These are phyloP conservation scores for Teunomyces atbi DNA, from an alignment of 805 yeast genomes.

Conservation along the genomic window DNA sequence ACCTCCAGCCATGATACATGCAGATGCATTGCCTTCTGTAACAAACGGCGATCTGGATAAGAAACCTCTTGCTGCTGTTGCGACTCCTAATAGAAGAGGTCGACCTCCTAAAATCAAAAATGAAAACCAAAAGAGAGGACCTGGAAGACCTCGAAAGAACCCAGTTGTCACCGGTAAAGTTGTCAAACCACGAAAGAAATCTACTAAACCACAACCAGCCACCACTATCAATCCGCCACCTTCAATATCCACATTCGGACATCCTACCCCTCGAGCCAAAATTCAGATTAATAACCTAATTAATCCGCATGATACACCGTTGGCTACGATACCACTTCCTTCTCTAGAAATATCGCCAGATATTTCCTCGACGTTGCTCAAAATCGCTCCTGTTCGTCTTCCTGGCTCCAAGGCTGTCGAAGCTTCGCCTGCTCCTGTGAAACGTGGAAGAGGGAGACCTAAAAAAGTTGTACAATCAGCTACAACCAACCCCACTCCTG, in stretches of 20 bases:
- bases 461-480: background rate
- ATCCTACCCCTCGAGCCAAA: background rate
- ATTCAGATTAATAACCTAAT: background rate
- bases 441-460: constrained; percentile 1
- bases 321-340: background rate
- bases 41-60: too few relatives aligned
- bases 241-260: background rate
- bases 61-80: too few relatives aligned
- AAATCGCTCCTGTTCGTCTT: background rate
- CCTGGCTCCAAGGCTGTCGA: background rate
- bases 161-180: background rate
- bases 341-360: background rate
- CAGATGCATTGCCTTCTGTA: background rate
- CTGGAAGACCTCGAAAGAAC: constrained; percentile 1
- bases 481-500: too few relatives aligned
- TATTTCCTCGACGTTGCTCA: background rate
- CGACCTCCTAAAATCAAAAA: constrained; percentile 1
- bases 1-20: background rate
- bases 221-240: background rate
- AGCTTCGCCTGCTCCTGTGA: background rate
- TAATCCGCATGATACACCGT: background rate
- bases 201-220: background rate
- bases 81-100: background rate
- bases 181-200: background rate
- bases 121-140: background rate